Percentiles rank a stretch among this genome's conserved stretches.
Conservation (phyloP, 2,329 filamentous ascomycete genomes). For the Phyllosticta ampelicida region DNA sequence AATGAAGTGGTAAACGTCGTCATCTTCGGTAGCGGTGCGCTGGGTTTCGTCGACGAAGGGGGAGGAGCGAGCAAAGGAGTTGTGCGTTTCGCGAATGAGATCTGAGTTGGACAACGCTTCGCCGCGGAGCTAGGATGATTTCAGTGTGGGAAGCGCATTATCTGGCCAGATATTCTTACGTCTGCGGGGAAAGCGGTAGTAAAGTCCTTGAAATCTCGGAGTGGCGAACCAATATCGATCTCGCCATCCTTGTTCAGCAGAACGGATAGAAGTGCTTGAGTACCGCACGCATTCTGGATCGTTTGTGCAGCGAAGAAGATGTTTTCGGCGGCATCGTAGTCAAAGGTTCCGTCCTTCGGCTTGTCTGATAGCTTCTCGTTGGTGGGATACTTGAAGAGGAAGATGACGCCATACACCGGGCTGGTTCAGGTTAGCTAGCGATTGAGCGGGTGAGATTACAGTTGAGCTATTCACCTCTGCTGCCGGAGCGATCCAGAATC, state of each 20-base stretch:
- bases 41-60: slow-evolving; percentile 91
- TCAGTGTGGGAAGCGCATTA: background rate
- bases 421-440: slow-evolving; percentile 57
- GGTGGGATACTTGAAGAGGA: slow-evolving; percentile 93
- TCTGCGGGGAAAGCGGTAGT: slow-evolving; percentile 66
- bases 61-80: slow-evolving; percentile 77
- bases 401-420: slow-evolving; percentile 89
- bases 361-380: slow-evolving; percentile 52
- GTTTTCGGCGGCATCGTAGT: slow-evolving; percentile 59
- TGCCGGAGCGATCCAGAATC: slow-evolving; percentile 63
- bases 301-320: slow-evolving; percentile 96
- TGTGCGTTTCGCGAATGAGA: slow-evolving; percentile 57
- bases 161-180: slow-evolving; percentile 20
- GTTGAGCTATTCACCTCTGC: slow-evolving; percentile 61
- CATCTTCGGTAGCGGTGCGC: slow-evolving; percentile 56
- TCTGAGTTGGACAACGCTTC: slow-evolving; percentile 60
- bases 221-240: slow-evolving; percentile 60
- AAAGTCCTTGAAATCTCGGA: slow-evolving; percentile 78
- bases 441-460: slow-evolving; percentile 85
- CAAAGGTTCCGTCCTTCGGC: slow-evolving; percentile 73
- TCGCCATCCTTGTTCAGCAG: slow-evolving; percentile 69
- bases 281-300: slow-evolving; percentile 97
- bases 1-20: slow-evolving; percentile 96
- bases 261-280: slow-evolving; percentile 85
- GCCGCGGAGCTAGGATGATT: slow-evolving; percentile 46